These are phyloP conservation scores for Pythium phragmiticola DNA, from an alignment of 352 stramenopile species.

Conservation along the genomic window DNA sequence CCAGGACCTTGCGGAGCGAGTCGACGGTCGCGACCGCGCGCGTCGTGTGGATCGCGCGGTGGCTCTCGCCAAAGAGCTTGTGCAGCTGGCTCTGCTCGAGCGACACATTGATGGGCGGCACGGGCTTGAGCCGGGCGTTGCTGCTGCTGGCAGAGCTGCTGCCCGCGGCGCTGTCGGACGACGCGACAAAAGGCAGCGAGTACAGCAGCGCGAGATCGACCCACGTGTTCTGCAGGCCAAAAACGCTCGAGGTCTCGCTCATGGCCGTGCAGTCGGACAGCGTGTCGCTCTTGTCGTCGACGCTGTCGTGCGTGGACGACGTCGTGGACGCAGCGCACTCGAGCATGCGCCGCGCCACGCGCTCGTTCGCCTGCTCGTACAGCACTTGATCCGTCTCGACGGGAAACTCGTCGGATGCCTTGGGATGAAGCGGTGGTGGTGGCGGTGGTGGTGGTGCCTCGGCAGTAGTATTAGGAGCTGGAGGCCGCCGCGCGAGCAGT, in stretches of 20 bases:
- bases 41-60: conserved; percentile 77
- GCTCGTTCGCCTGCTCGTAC: conserved; percentile 61
- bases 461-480: neutral
- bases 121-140: conserved; percentile 44
- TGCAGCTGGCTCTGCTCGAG: conserved; percentile 65
- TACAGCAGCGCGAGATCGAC: conserved; percentile 78
- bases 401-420: neutral
- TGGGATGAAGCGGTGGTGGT: neutral
- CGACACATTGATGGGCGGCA: conserved; percentile 65
- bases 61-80: conserved; percentile 76
- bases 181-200: conserved; percentile 66
- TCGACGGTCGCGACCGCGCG: conserved; percentile 69
- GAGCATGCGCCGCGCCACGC: conserved; percentile 55
- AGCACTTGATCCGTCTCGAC: conserved; percentile 4
- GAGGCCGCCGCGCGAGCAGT: conserved; percentile 28
- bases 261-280: conserved; percentile 71
- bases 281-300: conserved; percentile 77
- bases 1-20: conserved; percentile 70
- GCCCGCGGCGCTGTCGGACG: neutral
- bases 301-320: conserved; percentile 26
- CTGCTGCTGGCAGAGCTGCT: conserved; percentile 12
- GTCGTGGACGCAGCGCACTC: conserved; percentile 29
- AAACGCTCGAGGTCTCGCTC: conserved; percentile 72
- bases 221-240: conserved; percentile 75
- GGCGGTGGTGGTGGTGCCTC: neutral